Base-by-base conservation (phyloP, 495 filamentous ascomycete genomes). In the Tuber melanosporum region DNA sequence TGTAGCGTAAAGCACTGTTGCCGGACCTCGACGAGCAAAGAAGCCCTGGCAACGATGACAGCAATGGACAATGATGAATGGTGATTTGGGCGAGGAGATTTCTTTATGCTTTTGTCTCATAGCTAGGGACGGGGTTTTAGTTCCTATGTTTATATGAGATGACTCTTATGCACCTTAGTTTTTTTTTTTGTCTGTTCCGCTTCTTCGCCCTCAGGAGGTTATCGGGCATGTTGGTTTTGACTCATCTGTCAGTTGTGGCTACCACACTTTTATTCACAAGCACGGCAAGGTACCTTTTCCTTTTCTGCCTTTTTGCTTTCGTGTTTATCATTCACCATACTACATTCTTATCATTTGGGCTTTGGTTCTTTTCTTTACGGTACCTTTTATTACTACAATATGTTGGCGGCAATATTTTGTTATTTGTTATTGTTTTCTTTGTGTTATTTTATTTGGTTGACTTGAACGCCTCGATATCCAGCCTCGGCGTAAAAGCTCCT, bases 151-250 rank as follows among this genome's bases (percentile, higher is more conserved):
- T 71, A 57, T 70, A 70, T 80, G 72, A 70, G 62, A 71, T 73
- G 77, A 70, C 74, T 80, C 47, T 81, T 81, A 75, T 81, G 74
- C 78, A 62, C 72, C 71, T 39, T 73, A 71, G 77, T 75, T 81
- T 70, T 49, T 52, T 72, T 45, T 52, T 43, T 73, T 49, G 66
- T 49, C 71, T 80, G 70, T 73, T 75, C 17, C 71, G 43, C 72
- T 47, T 47, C 71, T 42, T 73, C 72, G 73, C 70, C 9, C 78
- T 71, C 32, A 44, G 71, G 73, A 79, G 69, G 46, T 73, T 73
- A 62, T 72, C 66, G 73, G 71, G 57, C 57, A 36, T 26, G 57
- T 36, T 66, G 32, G 57, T 32, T 66, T 66, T 66, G 57, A 66
- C 57, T 66, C 57, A 66, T 66, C 26, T 62, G 57, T 26, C 4